Conservation (phyloP, 2,329 filamentous ascomycete genomes). For the Apiospora sp. region DNA sequence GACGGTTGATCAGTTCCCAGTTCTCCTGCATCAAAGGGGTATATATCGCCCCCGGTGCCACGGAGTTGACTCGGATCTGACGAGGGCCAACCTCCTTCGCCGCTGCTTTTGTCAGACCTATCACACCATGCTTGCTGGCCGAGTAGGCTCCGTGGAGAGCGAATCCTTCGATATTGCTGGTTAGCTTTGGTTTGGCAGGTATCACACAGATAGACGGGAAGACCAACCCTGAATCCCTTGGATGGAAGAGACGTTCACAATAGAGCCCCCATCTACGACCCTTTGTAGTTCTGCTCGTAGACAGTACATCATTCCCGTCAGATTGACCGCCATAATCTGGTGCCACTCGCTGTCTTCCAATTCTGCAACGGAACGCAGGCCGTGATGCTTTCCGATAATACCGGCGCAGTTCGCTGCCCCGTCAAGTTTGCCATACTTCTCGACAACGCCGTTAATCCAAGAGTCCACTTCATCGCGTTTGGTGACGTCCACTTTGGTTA, state of each 20-base stretch:
- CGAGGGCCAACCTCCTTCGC: slow-evolving; percentile 50
- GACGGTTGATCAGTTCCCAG: slow-evolving; percentile 46
- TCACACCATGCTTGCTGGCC: slow-evolving; percentile 48
- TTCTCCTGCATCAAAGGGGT: slow-evolving; percentile 58
- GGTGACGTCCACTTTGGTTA: slow-evolving; percentile 57
- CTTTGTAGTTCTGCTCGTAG: slow-evolving; percentile 54
- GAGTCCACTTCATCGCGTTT: slow-evolving; percentile 55
- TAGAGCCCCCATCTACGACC: slow-evolving; percentile 59
- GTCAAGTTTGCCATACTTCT: slow-evolving; percentile 60
- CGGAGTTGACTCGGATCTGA: slow-evolving; percentile 55
- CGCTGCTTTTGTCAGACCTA: slow-evolving; percentile 47
- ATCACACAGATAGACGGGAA: neutral
- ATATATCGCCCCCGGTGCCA: slow-evolving; percentile 57
- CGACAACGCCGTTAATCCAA: slow-evolving; percentile 57
- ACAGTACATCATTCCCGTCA: slow-evolving; percentile 61
- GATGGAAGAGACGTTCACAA: slow-evolving; percentile 65
- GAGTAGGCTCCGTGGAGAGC: slow-evolving; percentile 49
- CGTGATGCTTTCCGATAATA: slow-evolving; percentile 54
- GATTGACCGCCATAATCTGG: slow-evolving; percentile 55
- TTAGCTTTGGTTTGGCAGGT: neutral
- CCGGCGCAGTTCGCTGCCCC: slow-evolving; percentile 65
- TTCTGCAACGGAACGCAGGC: slow-evolving; percentile 49
- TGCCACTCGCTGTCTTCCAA: slow-evolving; percentile 58
- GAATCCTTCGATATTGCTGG: slow-evolving; percentile 43
- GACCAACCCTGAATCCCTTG: slow-evolving; percentile 53